Evolutionary conservation across 495 filamentous ascomycete species (phyloP), one percentile per base, ranked within the genome.

Genomic region (Rhizodiscina lignyota): DNA sequence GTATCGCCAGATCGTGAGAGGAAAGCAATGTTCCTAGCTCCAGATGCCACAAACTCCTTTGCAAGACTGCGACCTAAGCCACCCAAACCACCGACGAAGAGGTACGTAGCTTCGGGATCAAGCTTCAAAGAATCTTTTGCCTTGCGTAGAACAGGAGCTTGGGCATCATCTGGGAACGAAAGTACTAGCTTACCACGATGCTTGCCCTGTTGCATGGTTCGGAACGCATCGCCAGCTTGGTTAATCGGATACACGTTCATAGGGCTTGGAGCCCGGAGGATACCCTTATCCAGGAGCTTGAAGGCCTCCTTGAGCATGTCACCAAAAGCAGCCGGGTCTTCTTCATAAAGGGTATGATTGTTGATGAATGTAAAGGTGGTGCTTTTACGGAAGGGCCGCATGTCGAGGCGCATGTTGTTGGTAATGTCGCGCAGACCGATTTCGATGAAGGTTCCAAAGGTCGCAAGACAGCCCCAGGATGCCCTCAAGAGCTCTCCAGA

Each of bases 121-220:
- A n/a, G 15, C 13, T 44, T 42, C 6, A 37, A 10, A 13, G 30
- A 27, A 18, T 56, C 38, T 5, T 40, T 38, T 13, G 44, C 37
- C 0, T 56, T 53, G 16, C 60, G 51, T 12, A 80, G 48, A 10
- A 77, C 63, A 6, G 72, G 42, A 8, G 16, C 30, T 36, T 8
- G 10, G n/a, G n/a, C n/a, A n/a, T n/a, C n/a, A n/a, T n/a, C n/a
- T n/a, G n/a, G n/a, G n/a, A n/a, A n/a, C n/a, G n/a, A n/a, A n/a
- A n/a, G n/a, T n/a, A n/a, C n/a, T n/a, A n/a, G n/a, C 47, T 79
- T 79, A 2, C 76, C 74, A 11, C 61, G 48, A 4, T 63, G 49
- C 22, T 63, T 66, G 18, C 67, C 69, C 10, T 53, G 48, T 42
- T 77, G 72, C 32, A 79, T 51, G 3, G 53, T 44, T 37, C 69